phyloP scores from a whole-genome alignment of 148 eudicot species.

The Rhododendron molle region DNA sequence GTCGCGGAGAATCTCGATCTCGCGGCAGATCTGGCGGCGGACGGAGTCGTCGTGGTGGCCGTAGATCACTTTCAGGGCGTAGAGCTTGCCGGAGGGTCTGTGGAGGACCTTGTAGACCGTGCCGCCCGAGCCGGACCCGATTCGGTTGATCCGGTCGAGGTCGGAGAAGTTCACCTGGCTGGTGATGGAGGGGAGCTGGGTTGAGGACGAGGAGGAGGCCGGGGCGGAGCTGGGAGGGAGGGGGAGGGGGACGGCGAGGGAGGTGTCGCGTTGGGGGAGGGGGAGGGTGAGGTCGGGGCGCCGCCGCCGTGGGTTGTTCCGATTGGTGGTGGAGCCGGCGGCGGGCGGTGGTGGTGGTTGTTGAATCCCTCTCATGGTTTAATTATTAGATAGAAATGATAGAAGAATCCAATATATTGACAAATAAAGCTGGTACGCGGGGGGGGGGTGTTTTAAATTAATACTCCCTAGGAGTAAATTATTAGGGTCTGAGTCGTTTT shows the following conservation, averaged over 20 bases:
- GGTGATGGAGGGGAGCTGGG: constrained; percentile 1
- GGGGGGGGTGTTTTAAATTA: background rate
- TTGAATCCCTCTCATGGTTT: constrained; percentile 25
- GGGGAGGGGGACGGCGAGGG: constrained; percentile 55
- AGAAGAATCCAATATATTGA: background rate
- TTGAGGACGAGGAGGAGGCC: background rate
- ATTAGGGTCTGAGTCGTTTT: background rate
- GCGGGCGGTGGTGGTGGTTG: constrained; percentile 17
- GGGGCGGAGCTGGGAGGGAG: constrained; percentile 38
- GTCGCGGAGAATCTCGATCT: constrained; percentile 74
- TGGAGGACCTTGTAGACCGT: constrained; percentile 80
- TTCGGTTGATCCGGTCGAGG: constrained; percentile 53
- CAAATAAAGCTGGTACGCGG: background rate
- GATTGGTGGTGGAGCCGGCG: background rate
- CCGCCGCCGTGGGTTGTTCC: constrained; percentile 31
- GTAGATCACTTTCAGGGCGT: constrained; percentile 76
- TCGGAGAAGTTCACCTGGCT: constrained; percentile 31
- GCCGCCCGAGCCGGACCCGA: constrained; percentile 81
- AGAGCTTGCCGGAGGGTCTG: constrained; percentile 44
- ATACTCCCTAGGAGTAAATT: background rate
- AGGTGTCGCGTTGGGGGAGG: constrained; percentile 46
- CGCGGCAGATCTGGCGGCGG: constrained; percentile 73
- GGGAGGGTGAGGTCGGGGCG: constrained; percentile 65
- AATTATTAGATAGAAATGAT: background rate
- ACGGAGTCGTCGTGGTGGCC: constrained; percentile 75